Evolutionary conservation across 2,329 filamentous ascomycete genomes (phyloP).

Genomic region (Aspergillus hiratsukae): DNA sequence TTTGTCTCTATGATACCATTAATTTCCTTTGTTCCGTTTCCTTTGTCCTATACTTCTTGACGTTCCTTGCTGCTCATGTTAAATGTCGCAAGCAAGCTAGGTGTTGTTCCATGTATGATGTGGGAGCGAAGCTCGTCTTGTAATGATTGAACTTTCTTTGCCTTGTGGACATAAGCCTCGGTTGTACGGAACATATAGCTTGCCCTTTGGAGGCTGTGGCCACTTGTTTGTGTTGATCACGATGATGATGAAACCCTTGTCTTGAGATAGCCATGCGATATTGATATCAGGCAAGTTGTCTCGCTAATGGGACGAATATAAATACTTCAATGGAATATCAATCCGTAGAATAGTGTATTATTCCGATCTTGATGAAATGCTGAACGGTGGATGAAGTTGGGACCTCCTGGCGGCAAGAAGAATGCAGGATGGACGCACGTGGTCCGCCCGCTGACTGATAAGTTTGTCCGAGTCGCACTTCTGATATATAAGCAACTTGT

Average conservation of each 20-base stretch:
- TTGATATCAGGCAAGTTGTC: neutral
- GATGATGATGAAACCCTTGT: constrained; percentile 9
- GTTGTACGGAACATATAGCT: constrained; percentile 2
- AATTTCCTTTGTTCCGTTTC: constrained; percentile 23
- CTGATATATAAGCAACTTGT: neutral
- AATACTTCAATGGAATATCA: neutral
- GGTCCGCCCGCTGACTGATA: neutral
- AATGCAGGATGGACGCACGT: neutral
- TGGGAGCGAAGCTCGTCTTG: constrained; percentile 16
- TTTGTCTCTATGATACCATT: constrained; percentile 7
- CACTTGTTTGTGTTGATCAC: constrained; percentile 1
- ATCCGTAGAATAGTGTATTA: neutral
- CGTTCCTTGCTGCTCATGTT: constrained; percentile 19
- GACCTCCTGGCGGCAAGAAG: neutral
- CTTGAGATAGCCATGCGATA: neutral
- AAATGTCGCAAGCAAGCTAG: constrained; percentile 27
- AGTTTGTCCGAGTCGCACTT: neutral
- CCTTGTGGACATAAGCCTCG: constrained; percentile 1
- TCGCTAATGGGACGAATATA: neutral
- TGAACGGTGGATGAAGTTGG: neutral
- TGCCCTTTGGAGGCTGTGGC: neutral
- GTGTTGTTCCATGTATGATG: constrained; percentile 24
- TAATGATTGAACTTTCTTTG: constrained; percentile 16
- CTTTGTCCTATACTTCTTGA: constrained; percentile 18
- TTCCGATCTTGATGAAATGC: neutral